phyloP scores from a whole-genome alignment of 2,329 filamentous ascomycete genomes.

The Metarhizium robertsii region DNA sequence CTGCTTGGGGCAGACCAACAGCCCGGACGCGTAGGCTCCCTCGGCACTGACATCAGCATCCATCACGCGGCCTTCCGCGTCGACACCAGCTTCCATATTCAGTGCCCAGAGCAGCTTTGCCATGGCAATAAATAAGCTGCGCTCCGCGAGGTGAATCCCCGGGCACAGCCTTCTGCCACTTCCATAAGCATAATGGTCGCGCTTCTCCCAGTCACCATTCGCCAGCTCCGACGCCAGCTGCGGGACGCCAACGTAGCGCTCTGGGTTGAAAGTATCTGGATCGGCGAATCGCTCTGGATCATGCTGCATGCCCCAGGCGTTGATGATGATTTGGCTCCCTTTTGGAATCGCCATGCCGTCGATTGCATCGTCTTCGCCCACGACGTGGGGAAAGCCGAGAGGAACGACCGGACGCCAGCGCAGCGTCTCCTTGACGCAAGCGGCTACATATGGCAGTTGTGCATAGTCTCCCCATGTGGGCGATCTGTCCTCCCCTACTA shows the following conservation, averaged over 20 bases:
- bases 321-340: slow-evolving; percentile 26
- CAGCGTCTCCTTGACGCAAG: slow-evolving; percentile 30
- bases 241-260: slow-evolving; percentile 15
- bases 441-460: slow-evolving; percentile 30
- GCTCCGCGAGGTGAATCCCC: slow-evolving; percentile 39
- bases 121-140: slow-evolving; percentile 28
- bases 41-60: background rate
- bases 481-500: slow-evolving; percentile 24
- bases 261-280: slow-evolving; percentile 21
- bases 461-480: slow-evolving; percentile 28
- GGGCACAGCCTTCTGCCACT: slow-evolving; percentile 36
- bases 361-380: slow-evolving; percentile 27
- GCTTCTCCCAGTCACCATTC: slow-evolving; percentile 10
- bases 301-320: slow-evolving; percentile 23
- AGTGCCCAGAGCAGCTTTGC: slow-evolving; percentile 37
- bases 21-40: background rate
- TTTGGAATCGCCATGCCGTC: slow-evolving; percentile 31
- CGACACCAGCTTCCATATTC: background rate
- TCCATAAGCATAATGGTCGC: slow-evolving; percentile 37
- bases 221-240: slow-evolving; percentile 19
- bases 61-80: background rate
- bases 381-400: slow-evolving; percentile 25
- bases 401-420: slow-evolving; percentile 30
- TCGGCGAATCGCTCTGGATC: slow-evolving; percentile 14
- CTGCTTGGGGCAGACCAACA: background rate